Percentiles rank a stretch among this genome's conserved stretches.
Evolutionary conservation across 1,139 yeast species (phyloP).

Genomic region (Debaryomycetaceae sp.): DNA sequence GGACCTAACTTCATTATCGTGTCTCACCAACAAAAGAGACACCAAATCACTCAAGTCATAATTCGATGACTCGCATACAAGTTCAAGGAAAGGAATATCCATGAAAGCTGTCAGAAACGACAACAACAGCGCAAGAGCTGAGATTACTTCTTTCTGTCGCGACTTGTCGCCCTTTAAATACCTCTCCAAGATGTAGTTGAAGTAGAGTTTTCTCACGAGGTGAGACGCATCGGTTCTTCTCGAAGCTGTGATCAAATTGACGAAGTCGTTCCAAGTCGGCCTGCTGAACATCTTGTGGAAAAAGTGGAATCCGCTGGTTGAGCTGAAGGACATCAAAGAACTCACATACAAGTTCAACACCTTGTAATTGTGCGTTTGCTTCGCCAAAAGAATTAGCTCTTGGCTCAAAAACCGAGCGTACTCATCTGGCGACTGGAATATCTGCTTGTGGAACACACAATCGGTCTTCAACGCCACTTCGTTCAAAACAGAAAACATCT

Average conservation of each 20-base stretch:
- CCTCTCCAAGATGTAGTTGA: constrained; percentile 2
- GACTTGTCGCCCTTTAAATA: background rate
- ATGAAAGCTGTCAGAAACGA: constrained; percentile 3
- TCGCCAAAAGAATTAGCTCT: constrained; percentile 14
- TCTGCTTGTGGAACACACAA: constrained; percentile 9
- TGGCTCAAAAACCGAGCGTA: constrained; percentile 20
- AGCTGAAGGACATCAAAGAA: constrained; percentile 23
- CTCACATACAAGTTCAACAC: constrained; percentile 18
- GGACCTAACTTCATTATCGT: constrained; percentile 5
- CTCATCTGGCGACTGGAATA: constrained; percentile 16
- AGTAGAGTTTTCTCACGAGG: constrained; percentile 12
- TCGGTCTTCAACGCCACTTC: constrained; percentile 15
- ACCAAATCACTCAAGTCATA: constrained; percentile 13
- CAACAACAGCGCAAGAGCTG: constrained; percentile 6
- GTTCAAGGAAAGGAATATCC: constrained; percentile 18
- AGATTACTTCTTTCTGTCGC: constrained; percentile 3
- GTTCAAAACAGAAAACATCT: constrained; percentile 20
- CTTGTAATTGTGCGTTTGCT: constrained; percentile 3
- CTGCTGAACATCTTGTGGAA: constrained; percentile 22
- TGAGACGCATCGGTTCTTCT: constrained; percentile 25
- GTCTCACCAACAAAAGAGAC: constrained; percentile 10
- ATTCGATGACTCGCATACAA: constrained; percentile 11
- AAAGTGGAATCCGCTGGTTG: constrained; percentile 13
- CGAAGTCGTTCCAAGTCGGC: constrained; percentile 18
- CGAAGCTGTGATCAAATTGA: constrained; percentile 15